These are phyloP conservation scores for Apiotrichum domesticum DNA, from an alignment of 1,284 basidiomycete genomes.

Conservation along the genomic window DNA sequence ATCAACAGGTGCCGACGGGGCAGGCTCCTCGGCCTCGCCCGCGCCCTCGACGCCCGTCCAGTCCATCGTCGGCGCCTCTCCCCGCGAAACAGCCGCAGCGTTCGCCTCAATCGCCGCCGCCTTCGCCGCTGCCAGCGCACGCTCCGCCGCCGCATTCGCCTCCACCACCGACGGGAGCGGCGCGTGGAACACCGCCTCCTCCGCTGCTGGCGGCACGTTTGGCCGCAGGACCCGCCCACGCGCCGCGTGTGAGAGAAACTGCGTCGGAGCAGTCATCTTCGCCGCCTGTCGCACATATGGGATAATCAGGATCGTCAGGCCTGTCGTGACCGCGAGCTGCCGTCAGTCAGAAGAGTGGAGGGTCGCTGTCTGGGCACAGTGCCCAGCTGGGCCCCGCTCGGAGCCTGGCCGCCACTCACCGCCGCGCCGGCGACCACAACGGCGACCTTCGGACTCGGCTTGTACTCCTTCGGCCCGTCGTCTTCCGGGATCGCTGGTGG, in stretches of 20 bases:
- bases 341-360: not conserved
- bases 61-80: not conserved
- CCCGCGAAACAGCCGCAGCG: not conserved
- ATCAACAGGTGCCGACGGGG: not conserved
- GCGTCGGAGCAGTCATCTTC: conserved; percentile 15
- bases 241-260: conserved; percentile 27
- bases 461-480: conserved; percentile 9
- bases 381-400: conserved; percentile 11
- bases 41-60: not conserved
- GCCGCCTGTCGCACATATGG: conserved; percentile 34
- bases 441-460: conserved; percentile 33
- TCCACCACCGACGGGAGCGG: not conserved
- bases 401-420: conserved; percentile 17
- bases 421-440: conserved; percentile 38
- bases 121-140: not conserved
- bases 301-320: conserved; percentile 32
- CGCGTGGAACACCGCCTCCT: conserved; percentile 1
- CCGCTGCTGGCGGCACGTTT: not conserved
- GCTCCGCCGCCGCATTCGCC: not conserved
- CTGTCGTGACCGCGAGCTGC: conserved; percentile 35
- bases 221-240: not conserved
- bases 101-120: not conserved
- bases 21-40: conserved; percentile 7
- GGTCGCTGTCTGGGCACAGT: no score
- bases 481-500: not conserved